Percentiles rank a stretch among this genome's conserved stretches.
phyloP scores from a whole-genome alignment of 345 rosid genomes.

The Rhodamnia rubescens region DNA sequence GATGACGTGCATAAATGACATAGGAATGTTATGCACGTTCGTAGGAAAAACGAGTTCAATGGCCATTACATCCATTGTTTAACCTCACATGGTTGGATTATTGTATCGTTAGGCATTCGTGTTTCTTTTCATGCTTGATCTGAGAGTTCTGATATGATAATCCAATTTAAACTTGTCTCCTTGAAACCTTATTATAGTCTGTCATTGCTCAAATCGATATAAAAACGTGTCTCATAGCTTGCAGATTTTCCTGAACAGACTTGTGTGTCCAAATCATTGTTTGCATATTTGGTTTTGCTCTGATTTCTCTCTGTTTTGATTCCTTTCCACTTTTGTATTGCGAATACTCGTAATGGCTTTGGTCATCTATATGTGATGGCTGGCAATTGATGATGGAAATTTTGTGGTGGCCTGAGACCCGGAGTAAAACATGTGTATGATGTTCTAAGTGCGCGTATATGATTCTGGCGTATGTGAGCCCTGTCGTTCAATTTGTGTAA shows the following conservation, averaged over 20 bases:
- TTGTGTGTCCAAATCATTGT: neutral
- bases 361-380: neutral
- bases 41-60: too few relatives aligned
- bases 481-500: neutral
- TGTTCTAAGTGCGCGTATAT: neutral
- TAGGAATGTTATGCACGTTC: too few relatives aligned
- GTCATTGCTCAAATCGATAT: too few relatives aligned
- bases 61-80: too few relatives aligned
- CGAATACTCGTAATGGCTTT: neutral
- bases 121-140: too few relatives aligned
- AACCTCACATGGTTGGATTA: too few relatives aligned
- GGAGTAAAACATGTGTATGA: neutral
- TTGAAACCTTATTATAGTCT: too few relatives aligned
- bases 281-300: neutral
- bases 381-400: neutral
- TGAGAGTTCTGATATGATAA: too few relatives aligned
- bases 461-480: neutral
- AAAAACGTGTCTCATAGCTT: rapidly evolving
- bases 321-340: neutral
- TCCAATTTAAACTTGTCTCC: too few relatives aligned
- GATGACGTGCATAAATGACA: too few relatives aligned
- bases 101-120: too few relatives aligned
- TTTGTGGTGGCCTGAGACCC: neutral
- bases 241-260: neutral
- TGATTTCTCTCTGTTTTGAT: neutral